phyloP scores from a whole-genome alignment of 192 early-diverging fungal genomes.

The Gryganskiella cystojenkinii region DNA sequence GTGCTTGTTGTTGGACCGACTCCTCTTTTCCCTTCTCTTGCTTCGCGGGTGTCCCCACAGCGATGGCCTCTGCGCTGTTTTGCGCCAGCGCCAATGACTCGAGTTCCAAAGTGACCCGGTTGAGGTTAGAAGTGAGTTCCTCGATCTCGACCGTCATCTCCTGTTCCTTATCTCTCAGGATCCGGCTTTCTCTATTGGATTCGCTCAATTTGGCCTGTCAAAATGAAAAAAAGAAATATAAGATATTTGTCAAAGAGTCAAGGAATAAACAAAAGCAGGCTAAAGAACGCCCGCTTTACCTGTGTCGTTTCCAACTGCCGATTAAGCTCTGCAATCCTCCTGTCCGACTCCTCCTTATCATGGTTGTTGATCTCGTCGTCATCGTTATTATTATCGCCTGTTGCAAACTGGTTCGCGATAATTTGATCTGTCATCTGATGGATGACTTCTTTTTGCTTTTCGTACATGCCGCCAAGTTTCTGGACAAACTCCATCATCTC shows the following conservation, averaged over 20 bases:
- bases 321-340: background rate
- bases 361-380: background rate
- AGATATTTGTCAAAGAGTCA: too few relatives aligned
- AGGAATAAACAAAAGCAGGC: background rate
- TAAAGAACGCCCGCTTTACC: background rate
- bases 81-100: too few relatives aligned
- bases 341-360: background rate
- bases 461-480: constrained; percentile 29
- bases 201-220: too few relatives aligned
- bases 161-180: background rate
- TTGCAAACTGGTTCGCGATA: too few relatives aligned
- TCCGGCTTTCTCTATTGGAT: background rate
- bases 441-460: constrained; percentile 42
- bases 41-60: too few relatives aligned
- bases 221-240: too few relatives aligned
- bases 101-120: too few relatives aligned
- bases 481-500: constrained; percentile 21
- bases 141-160: background rate
- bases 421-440: constrained; percentile 46
- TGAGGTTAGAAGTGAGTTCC: background rate
- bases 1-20: background rate
- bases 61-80: too few relatives aligned
- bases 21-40: too few relatives aligned
- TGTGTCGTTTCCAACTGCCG: background rate
- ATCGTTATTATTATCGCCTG: too few relatives aligned